Evolutionary conservation across 371 early-diverging fungal species (phyloP).

Genomic region (Capillidium heterosporum): DNA sequence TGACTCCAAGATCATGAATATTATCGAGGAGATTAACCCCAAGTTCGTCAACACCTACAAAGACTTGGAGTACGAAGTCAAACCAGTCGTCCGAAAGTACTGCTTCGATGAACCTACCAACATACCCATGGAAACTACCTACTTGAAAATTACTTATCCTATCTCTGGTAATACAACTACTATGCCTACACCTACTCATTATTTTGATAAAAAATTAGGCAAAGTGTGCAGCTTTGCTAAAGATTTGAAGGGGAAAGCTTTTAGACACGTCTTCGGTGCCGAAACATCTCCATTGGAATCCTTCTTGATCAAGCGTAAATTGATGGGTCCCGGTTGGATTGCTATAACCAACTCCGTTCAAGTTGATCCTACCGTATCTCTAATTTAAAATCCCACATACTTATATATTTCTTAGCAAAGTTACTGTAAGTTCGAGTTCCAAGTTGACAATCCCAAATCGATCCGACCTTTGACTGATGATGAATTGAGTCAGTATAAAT

Average conservation of each 20-base stretch:
- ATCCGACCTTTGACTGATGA: constrained; percentile 35
- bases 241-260: constrained; percentile 54
- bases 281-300: constrained; percentile 80
- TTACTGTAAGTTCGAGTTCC: constrained; percentile 55
- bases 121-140: constrained; percentile 64
- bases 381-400: background rate
- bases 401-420: background rate
- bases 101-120: constrained; percentile 70
- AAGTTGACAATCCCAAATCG: constrained; percentile 47
- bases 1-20: background rate
- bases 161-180: constrained; percentile 26
- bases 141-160: constrained; percentile 71
- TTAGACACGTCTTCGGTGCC: constrained; percentile 76
- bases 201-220: background rate
- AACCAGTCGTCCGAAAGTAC: constrained; percentile 55
- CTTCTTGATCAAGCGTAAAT: constrained; percentile 74
- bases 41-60: constrained; percentile 18
- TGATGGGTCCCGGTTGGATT: constrained; percentile 97
- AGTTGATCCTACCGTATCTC: constrained; percentile 23
- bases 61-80: background rate
- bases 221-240: constrained; percentile 24
- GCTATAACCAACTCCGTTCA: constrained; percentile 28
- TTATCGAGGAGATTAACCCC: constrained; percentile 20
- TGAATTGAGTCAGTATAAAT: constrained; percentile 15
- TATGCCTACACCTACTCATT: background rate